Percentiles rank a stretch among this genome's conserved stretches.
phyloP scores from a whole-genome alignment of 2,329 filamentous ascomycete genomes.

The Aspergillus sojae region DNA sequence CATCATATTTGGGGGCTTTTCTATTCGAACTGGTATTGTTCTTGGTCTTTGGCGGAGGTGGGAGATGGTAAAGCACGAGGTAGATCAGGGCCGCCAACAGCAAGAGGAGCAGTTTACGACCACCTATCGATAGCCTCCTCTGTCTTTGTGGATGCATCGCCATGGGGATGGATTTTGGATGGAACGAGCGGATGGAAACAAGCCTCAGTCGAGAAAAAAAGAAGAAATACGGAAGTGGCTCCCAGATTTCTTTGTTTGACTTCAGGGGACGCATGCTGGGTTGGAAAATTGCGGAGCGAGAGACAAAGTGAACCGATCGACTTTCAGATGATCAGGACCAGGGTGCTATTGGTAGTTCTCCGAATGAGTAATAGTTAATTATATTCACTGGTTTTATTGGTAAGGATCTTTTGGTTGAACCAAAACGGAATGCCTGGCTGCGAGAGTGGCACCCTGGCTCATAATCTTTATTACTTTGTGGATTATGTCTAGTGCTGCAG shows the following conservation, averaged over 20 bases:
- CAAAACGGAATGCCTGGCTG: neutral
- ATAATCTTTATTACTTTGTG: too few relatives aligned
- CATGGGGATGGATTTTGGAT: neutral
- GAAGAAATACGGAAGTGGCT: neutral
- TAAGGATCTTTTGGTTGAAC: neutral
- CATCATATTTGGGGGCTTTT: conserved; percentile 18
- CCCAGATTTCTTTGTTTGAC: neutral
- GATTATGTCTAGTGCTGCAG: too few relatives aligned
- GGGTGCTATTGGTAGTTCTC: neutral
- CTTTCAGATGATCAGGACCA: neutral
- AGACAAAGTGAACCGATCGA: neutral
- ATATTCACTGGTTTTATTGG: neutral
- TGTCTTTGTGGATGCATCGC: neutral
- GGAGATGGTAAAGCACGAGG: conserved; percentile 4
- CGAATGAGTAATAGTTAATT: neutral
- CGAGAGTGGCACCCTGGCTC: too few relatives aligned
- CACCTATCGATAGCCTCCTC: neutral
- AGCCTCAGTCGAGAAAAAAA: neutral
- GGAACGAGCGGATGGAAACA: neutral
- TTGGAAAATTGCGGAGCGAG: neutral
- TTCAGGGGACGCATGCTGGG: neutral
- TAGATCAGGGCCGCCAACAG: conserved; percentile 13
- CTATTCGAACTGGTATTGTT: conserved; percentile 6
- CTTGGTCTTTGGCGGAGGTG: conserved; percentile 12
- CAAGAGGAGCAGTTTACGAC: neutral